phyloP scores from a whole-genome alignment of 495 filamentous ascomycete species.

The Parathielavia hyrcaniae region DNA sequence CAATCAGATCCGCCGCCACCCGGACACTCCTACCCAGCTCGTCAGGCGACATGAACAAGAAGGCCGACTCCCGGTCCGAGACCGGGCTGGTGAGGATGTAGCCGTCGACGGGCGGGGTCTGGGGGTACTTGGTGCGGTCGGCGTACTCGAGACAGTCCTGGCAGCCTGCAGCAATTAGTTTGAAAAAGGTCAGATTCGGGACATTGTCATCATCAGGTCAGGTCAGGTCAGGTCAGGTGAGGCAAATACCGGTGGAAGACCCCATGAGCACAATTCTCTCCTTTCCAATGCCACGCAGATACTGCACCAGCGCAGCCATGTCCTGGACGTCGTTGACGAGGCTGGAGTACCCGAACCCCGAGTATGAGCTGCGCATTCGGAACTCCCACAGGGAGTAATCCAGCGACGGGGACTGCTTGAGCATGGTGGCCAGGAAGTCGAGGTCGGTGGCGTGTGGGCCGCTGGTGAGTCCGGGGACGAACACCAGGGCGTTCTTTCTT shows the following conservation, averaged over 20 bases:
- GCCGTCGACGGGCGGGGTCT: constrained; percentile 55
- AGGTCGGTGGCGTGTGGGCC: constrained; percentile 45
- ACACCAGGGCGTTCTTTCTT: constrained; percentile 68
- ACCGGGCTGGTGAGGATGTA: constrained; percentile 73
- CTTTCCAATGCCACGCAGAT: constrained; percentile 45
- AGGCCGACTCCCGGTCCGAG: constrained; percentile 62
- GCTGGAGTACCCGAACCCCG: constrained; percentile 65
- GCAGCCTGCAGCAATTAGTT: constrained; percentile 1
- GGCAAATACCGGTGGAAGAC: constrained; percentile 6
- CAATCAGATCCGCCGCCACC: constrained; percentile 48
- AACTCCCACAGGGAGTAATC: constrained; percentile 37
- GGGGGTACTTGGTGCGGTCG: constrained; percentile 20
- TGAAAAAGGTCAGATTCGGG: not conserved
- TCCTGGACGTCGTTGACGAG: constrained; percentile 65
- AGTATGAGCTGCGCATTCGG: constrained; percentile 48
- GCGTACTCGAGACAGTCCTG: constrained; percentile 66
- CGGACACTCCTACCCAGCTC: constrained; percentile 46
- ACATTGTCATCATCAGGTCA: too few species aligned
- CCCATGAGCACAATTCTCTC: constrained; percentile 13
- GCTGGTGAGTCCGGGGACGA: constrained; percentile 71
- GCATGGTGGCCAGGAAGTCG: not conserved
- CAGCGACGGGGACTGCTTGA: constrained; percentile 30
- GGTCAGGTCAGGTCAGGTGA: too few species aligned
- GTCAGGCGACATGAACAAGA: constrained; percentile 34
- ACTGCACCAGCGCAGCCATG: constrained; percentile 60